Percentiles rank a stretch among this genome's conserved stretches.
Conservation (phyloP, 2,329 filamentous ascomycete genomes). For the Pezicula radicicola region DNA sequence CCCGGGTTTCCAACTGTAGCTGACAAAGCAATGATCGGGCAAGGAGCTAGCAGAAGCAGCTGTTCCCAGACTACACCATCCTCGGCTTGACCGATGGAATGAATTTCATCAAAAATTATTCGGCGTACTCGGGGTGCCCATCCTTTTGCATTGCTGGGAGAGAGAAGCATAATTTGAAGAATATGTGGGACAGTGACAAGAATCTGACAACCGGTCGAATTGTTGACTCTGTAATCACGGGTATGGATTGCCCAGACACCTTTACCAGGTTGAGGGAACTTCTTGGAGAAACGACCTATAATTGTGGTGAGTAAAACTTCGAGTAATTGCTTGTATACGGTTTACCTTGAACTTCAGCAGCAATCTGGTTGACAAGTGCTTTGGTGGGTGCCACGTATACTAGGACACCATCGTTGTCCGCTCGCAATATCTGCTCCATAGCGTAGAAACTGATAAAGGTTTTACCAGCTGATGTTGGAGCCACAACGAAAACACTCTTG, state of each 20-base stretch:
- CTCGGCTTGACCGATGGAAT: conserved; percentile 74
- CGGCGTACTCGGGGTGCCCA: conserved; percentile 69
- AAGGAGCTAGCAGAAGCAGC: conserved; percentile 68
- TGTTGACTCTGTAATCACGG: conserved; percentile 72
- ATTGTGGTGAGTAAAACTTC: conserved; percentile 1
- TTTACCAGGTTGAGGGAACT: conserved; percentile 50
- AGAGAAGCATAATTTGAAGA: conserved; percentile 73
- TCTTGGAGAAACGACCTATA: conserved; percentile 61
- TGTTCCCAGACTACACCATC: conserved; percentile 80
- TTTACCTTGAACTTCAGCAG: conserved; percentile 68
- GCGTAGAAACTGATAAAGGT: conserved; percentile 85
- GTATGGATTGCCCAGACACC: conserved; percentile 80
- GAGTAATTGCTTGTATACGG: background rate
- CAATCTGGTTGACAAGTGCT: conserved; percentile 80
- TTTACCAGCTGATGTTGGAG: conserved; percentile 76
- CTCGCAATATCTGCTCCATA: conserved; percentile 71
- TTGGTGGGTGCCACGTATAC: conserved; percentile 83
- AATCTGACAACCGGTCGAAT: conserved; percentile 68
- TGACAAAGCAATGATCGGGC: conserved; percentile 75
- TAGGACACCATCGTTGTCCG: conserved; percentile 65
- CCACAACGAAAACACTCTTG: conserved; percentile 71
- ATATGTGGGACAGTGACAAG: conserved; percentile 77
- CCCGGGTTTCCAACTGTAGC: conserved; percentile 75
- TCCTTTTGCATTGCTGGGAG: conserved; percentile 59
- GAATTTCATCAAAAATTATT: conserved; percentile 82